Evolutionary conservation across 2,329 filamentous ascomycete genomes (phyloP).

Genomic region (Eurotiales sp.): DNA sequence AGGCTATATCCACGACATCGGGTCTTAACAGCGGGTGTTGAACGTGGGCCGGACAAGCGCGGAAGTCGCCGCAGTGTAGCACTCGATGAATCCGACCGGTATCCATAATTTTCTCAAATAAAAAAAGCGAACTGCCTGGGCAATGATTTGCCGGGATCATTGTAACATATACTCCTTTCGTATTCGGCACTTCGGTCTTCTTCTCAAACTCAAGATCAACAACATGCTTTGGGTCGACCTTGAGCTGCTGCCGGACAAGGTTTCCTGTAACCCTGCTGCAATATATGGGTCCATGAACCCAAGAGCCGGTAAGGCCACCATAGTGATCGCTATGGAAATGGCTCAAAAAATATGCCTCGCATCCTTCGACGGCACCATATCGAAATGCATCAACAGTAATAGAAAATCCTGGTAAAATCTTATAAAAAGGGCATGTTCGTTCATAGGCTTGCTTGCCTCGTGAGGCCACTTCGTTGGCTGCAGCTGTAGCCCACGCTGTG

Average conservation of each 20-base stretch:
- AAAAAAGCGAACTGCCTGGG: conserved; percentile 86
- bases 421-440: conserved; percentile 95
- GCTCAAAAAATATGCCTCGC: conserved; percentile 91
- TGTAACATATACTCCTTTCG: conserved; percentile 77
- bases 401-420: conserved; percentile 88
- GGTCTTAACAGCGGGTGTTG: conserved; percentile 77
- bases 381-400: conserved; percentile 96
- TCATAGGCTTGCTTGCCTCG: conserved; percentile 82
- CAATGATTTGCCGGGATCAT: conserved; percentile 98
- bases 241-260: conserved; percentile 78
- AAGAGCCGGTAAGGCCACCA: conserved; percentile 79
- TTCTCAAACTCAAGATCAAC: conserved; percentile 81
- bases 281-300: conserved; percentile 93
- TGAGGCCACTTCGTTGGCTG: conserved; percentile 71
- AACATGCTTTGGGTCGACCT: conserved; percentile 81
- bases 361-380: conserved; percentile 88
- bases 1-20: conserved; percentile 65
- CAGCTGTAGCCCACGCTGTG: conserved; percentile 81
- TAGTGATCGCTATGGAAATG: conserved; percentile 99
- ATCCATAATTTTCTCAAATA: conserved; percentile 78
- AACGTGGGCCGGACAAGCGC: conserved; percentile 81
- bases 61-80: conserved; percentile 92
- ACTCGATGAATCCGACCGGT: conserved; percentile 69
- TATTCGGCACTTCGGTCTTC: conserved; percentile 72
- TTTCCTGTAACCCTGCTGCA: conserved; percentile 92